A percentile compares a stretch with the other conserved stretches of the same genome.
These are phyloP conservation scores for Monosporascus sp. DNA, from an alignment of 2,329 filamentous ascomycete genomes.

Conservation along the genomic window DNA sequence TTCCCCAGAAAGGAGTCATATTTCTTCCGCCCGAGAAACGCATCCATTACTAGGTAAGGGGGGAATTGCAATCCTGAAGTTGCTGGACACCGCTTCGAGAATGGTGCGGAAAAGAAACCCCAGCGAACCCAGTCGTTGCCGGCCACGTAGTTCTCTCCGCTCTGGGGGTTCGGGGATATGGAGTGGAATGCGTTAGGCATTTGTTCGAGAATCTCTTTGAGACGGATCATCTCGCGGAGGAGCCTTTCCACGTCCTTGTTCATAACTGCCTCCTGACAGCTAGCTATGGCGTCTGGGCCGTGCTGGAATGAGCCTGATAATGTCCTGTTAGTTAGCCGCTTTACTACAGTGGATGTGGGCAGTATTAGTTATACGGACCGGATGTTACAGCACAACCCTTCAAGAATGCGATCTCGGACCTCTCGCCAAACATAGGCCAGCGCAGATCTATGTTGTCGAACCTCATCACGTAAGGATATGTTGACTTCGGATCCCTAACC, in stretches of 20 bases:
- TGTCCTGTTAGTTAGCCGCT: too few species aligned
- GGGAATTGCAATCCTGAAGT: conserved; percentile 49
- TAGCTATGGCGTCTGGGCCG: conserved; percentile 46
- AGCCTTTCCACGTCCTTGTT: conserved; percentile 46
- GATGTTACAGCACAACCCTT: conserved; percentile 45
- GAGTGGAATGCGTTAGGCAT: conserved; percentile 52
- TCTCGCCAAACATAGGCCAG: conserved; percentile 51
- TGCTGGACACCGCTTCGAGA: conserved; percentile 46
- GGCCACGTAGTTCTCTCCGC: conserved; percentile 45
- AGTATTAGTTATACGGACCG: conserved; percentile 18
- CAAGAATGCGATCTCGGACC: conserved; percentile 46
- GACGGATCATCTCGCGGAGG: conserved; percentile 43
- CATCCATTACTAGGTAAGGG: conserved; percentile 50
- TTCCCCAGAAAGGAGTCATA: conserved; percentile 47
- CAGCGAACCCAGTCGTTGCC: conserved; percentile 45
- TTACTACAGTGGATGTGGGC: too few species aligned
- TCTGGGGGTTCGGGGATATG: conserved; percentile 48
- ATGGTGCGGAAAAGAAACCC: conserved; percentile 46
- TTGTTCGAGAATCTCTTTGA: conserved; percentile 49
- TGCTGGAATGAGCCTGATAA: conserved; percentile 36
- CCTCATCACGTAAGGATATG: conserved; percentile 43
- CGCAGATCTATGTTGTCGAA: conserved; percentile 50
- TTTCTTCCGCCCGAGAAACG: conserved; percentile 47
- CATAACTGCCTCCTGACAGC: conserved; percentile 51
- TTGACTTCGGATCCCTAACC: conserved; percentile 43